Base-by-base conservation (phyloP, 306 rosid genomes). In the Rosa rugosa region DNA sequence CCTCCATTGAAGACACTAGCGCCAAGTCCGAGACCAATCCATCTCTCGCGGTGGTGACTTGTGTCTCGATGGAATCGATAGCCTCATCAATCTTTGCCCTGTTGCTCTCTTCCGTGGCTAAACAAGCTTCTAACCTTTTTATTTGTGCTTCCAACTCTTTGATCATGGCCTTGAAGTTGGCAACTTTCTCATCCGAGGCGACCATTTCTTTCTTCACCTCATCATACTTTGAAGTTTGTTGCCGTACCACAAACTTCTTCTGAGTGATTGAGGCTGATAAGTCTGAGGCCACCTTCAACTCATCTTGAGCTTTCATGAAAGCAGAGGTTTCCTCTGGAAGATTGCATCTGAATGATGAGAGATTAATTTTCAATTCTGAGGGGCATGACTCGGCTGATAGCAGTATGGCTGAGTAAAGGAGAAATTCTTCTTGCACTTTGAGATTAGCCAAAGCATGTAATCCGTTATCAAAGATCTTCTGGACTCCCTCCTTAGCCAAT, bases 121-220 rank as follows among this genome's bases (percentile, higher is more conserved):
- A 56, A 56, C 6, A 56, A 56, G 65, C 65, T 27, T 62, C 68
- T 34, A 57, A 22, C 64, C 31, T 22, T 57, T 50, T 50, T 20
- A 50, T 50, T 50, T 50, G 56, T 50, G 65, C 36, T 8, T 62
- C 68, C 64, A 22, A n/a, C 64, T 57, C 64, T 57, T 62, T 62
- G 41, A 62, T 62, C 68, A 25, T 62, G 68, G 68, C 68, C 68
- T 62, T 62, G 7, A 11, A 4, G 41, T 62, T 27, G 8, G 68
- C 11, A 22, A 68, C 50, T 68, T 42, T 68, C 51, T 42, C 9
- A 2, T 68, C 51, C 8, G 51, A 16, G 14, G 51, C 72, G 7
- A 8, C 1, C n/a, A 68, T 8, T 41, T 68, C 51, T 42, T 40
- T 41, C 72, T 41, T 68, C 51, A 5, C 72, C 51, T 41, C 51